A percentile compares a stretch with the other conserved stretches of the same genome.
Conservation (phyloP, 345 rosid species). For the Citrus australasica region DNA sequence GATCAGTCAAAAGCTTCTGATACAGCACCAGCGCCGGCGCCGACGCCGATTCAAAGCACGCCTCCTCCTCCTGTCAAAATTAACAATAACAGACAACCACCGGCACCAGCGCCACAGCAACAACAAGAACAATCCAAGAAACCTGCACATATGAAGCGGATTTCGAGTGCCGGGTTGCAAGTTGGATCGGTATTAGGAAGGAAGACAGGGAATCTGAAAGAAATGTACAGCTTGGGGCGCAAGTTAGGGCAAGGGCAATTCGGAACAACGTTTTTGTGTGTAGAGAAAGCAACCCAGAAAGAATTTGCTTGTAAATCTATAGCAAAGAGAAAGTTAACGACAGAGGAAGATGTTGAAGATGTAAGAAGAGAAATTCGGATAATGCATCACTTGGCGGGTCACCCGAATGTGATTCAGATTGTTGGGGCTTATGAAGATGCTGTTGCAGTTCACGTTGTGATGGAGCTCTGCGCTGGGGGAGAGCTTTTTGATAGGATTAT, state of each 20-base stretch:
- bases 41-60: constrained; percentile 33
- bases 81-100: background rate
- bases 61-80: constrained; percentile 77
- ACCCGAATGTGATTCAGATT: constrained; percentile 79
- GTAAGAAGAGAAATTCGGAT: constrained; percentile 95
- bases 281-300: constrained; percentile 57
- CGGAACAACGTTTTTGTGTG: constrained; percentile 83
- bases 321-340: constrained; percentile 70
- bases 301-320: constrained; percentile 86
- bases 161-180: constrained; percentile 60
- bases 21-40: constrained; percentile 19
- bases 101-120: background rate
- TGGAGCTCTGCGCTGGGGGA: constrained; percentile 96
- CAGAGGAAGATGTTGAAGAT: constrained; percentile 79
- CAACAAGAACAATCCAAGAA: constrained; percentile 38
- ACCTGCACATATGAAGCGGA: constrained; percentile 52
- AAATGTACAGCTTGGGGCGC: constrained; percentile 71
- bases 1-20: background rate
- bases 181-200: constrained; percentile 72
- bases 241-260: constrained; percentile 97
- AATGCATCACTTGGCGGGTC: constrained; percentile 94
- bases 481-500: constrained; percentile 93
- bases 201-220: constrained; percentile 78
- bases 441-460: constrained; percentile 79
- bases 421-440: constrained; percentile 90